Evolutionary conservation across 1,284 basidiomycete genomes (phyloP), one percentile per base, ranked within the genome.

Genomic region (Pterulicium gracile): DNA sequence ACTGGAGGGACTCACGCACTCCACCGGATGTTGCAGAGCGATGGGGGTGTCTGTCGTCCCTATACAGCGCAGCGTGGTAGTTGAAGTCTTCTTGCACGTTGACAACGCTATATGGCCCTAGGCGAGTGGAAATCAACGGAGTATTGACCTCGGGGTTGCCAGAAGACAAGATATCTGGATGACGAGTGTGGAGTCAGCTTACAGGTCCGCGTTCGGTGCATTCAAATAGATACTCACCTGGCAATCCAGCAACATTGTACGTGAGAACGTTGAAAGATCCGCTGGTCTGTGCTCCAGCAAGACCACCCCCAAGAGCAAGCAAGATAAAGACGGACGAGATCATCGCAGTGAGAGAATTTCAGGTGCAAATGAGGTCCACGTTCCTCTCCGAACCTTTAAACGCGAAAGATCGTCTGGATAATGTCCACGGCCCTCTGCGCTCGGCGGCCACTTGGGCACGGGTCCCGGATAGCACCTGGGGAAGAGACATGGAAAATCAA

Each of bases 41-140:
- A 49, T 55, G 63, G 7, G 59, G 45, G 49, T 67, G 64, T 21
- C 51, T 56, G 50, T 67, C 64, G 18, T 50, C 50, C 3, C 56
- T 60, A 44, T 67, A 66, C 15, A 67, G 54, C 5, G 54, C 57
- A 17, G 60, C 60, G 42, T 67, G 62, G 44, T 60, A 66, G 47
- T 67, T 66, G 57, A 67, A 66, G 47, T 67, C 65, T 52, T 66
- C 65, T 50, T 67, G 60, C 13, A 67, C 64, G 40, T 67, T 58
- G 42, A 67, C 59, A 41, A 67, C 53, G 45, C 59, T 61, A 50
- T 60, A 66, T 1, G 60, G 59, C 17, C 47, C 50, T 4, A 64
- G 52, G 15, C 57, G 58, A 19, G 60, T 52, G 2, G 60, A 59
- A 36, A 65, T 63, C 14, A 61, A 47, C 7, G 63, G 59, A 2